Percentiles rank a stretch among this genome's conserved stretches.
These are phyloP conservation scores for Phytophthora cactorum DNA, from an alignment of 352 stramenopile species.

Conservation along the genomic window DNA sequence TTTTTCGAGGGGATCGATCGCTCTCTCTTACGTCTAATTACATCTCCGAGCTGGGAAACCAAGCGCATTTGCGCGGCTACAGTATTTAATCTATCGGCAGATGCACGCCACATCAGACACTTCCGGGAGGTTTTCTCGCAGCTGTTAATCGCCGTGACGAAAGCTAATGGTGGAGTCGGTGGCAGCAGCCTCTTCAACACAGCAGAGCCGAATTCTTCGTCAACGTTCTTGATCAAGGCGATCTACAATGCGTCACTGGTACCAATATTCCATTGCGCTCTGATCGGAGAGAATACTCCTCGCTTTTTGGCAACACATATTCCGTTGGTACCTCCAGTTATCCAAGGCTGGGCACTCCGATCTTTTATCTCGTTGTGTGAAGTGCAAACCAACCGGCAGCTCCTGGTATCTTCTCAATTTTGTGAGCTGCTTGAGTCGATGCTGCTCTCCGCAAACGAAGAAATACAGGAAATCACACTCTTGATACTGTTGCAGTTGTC, in stretches of 20 bases:
- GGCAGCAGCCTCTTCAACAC: conserved; percentile 23
- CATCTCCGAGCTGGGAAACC: conserved; percentile 55
- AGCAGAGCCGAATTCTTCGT: conserved; percentile 23
- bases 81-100: conserved; percentile 74
- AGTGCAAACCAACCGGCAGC: conserved; percentile 47
- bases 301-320: conserved; percentile 62
- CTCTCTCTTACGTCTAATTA: conserved; percentile 54
- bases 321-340: conserved; percentile 37
- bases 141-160: conserved; percentile 45
- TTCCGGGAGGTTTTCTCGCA: conserved; percentile 71
- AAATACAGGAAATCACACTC: conserved; percentile 64
- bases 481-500: conserved; percentile 63
- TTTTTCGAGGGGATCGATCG: conserved; percentile 79
- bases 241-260: conserved; percentile 73
- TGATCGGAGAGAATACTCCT: conserved; percentile 73
- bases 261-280: conserved; percentile 56
- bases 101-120: conserved; percentile 64
- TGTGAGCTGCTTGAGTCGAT: conserved; percentile 60
- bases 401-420: conserved; percentile 57
- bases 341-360: conserved; percentile 56
- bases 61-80: conserved; percentile 73
- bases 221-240: conserved; percentile 66
- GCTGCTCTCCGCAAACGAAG: conserved; percentile 39
- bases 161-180: conserved; percentile 21
- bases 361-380: conserved; percentile 63